These are phyloP conservation scores for Pichia rugopelliculosa DNA, from an alignment of 805 yeast genomes.

Conservation along the genomic window DNA sequence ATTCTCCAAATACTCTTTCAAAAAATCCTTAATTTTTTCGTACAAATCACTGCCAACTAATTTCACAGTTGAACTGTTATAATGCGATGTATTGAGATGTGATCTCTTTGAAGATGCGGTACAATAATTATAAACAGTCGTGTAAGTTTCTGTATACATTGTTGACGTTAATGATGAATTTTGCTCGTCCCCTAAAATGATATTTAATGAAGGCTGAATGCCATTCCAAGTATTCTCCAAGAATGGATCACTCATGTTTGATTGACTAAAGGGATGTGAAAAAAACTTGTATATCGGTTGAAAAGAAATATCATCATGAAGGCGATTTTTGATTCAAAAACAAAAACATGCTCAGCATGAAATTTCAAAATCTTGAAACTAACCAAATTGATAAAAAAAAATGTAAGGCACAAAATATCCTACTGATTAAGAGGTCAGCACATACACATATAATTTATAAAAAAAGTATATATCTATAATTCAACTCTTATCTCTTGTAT, in stretches of 20 bases:
- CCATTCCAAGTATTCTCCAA: slow-evolving; percentile 54
- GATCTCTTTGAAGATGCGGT: slow-evolving; percentile 59
- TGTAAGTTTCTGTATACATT: slow-evolving; percentile 84
- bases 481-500: slow-evolving; percentile 3
- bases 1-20: slow-evolving; percentile 49
- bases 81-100: slow-evolving; percentile 11
- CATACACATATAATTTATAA: neutral
- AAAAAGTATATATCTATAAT: neutral
- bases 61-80: slow-evolving; percentile 17
- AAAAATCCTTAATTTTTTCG: slow-evolving; percentile 57
- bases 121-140: slow-evolving; percentile 90
- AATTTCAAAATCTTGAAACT: neutral
- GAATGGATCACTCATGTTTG: slow-evolving; percentile 16
- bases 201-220: slow-evolving; percentile 68
- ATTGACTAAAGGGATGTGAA: neutral
- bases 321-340: neutral
- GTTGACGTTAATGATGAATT: slow-evolving; percentile 54
- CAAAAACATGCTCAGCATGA: neutral
- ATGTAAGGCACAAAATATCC: no score
- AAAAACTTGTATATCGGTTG: neutral
- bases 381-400: no score
- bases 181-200: slow-evolving; percentile 63
- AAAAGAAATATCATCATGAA: neutral
- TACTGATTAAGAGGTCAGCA: no score
- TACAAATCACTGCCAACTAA: slow-evolving; percentile 89